A percentile compares a stretch with the other conserved stretches of the same genome.
Conservation (phyloP, 2,329 filamentous ascomycete species). For the Setomelanomma holmii region DNA sequence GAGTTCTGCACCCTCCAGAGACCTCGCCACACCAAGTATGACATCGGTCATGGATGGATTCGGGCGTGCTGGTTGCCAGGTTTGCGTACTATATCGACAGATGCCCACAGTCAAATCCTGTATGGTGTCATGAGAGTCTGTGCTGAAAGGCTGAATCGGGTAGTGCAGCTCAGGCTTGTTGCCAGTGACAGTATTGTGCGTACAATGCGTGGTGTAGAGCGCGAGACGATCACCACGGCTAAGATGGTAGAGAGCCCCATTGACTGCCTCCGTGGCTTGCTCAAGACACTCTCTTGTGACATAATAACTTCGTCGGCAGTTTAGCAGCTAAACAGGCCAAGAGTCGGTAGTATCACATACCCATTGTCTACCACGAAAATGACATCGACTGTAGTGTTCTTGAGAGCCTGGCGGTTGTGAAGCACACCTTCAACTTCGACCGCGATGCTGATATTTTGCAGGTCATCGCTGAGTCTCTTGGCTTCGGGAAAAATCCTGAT, state of each 20-base stretch:
- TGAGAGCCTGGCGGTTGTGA: constrained; percentile 26
- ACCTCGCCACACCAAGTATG: constrained; percentile 30
- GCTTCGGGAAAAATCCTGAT: constrained; percentile 31
- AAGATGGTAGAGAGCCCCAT: constrained; percentile 26
- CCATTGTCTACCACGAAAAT: constrained; percentile 49
- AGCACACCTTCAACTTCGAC: constrained; percentile 40
- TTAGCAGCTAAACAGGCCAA: neutral
- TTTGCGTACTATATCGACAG: constrained; percentile 26
- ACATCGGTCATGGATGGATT: constrained; percentile 39
- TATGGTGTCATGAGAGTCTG: constrained; percentile 23
- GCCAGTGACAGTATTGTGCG: constrained; percentile 32
- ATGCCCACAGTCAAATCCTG: constrained; percentile 26
- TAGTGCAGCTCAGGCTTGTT: constrained; percentile 34
- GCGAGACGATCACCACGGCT: constrained; percentile 32
- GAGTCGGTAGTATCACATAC: constrained; percentile 21
- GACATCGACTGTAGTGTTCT: constrained; percentile 36
- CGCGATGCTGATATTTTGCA: constrained; percentile 37
- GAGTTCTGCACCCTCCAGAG: constrained; percentile 19
- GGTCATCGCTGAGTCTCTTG: constrained; percentile 23
- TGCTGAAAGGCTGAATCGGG: constrained; percentile 22
- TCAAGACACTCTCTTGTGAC: constrained; percentile 34
- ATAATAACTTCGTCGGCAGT: constrained; percentile 28
- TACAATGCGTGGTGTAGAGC: constrained; percentile 41
- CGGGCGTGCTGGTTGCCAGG: constrained; percentile 35
- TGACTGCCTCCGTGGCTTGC: constrained; percentile 25